Evolutionary conservation across 2,329 filamentous ascomycete species (phyloP).

Genomic region (Gnomoniopsis smithogilvyi): DNA sequence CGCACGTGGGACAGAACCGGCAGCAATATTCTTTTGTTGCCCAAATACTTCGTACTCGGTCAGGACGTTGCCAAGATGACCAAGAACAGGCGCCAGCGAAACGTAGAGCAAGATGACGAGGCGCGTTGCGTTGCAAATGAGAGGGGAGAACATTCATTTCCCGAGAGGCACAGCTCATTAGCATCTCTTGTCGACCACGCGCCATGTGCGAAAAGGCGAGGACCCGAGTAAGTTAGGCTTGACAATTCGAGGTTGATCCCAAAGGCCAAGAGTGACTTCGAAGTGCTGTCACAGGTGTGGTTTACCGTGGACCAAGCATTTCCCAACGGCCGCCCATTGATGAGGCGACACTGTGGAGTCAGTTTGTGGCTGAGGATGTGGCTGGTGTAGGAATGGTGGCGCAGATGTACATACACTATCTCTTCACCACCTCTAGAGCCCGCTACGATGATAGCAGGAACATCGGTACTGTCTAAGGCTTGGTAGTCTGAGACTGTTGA

Average conservation of each 20-base stretch:
- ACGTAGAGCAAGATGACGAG: conserved; percentile 1
- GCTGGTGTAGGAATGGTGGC: not conserved
- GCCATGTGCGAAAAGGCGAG: not conserved
- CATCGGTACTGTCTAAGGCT: not conserved
- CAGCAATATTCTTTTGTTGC: too few relatives aligned
- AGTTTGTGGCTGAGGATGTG: not conserved
- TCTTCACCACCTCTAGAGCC: not conserved
- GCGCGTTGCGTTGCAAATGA: conserved; percentile 8
- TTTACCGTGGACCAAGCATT: not conserved
- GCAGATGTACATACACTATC: not conserved
- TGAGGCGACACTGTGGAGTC: too few relatives aligned
- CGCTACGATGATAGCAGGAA: not conserved
- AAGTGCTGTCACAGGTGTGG: not conserved
- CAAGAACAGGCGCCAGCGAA: not conserved
- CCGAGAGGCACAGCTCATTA: not conserved
- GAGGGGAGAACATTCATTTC: not conserved
- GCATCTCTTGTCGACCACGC: not conserved
- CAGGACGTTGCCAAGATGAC: not conserved
- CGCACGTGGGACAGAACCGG: too few relatives aligned
- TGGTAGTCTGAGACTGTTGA: not conserved
- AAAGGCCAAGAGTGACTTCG: too few relatives aligned
- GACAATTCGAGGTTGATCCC: not conserved
- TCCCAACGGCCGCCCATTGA: not conserved
- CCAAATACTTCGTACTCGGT: not conserved
- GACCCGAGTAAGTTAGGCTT: not conserved